Conservation (phyloP, 441 rosid species). For the Populus trichocarpa region DNA sequence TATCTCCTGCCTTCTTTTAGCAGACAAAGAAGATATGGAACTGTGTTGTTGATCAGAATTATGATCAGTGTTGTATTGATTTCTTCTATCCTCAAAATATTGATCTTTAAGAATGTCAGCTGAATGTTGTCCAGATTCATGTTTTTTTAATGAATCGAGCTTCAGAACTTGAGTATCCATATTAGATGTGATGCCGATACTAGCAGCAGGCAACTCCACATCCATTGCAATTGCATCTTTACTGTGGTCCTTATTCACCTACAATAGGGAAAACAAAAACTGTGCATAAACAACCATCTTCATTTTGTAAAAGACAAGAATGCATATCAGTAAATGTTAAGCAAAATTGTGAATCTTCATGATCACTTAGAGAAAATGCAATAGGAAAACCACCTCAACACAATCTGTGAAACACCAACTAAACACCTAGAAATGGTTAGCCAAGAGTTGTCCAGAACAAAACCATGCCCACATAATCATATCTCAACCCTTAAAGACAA, state of each 20-base stretch:
- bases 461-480: background rate
- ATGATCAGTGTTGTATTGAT: slow-evolving; percentile 16
- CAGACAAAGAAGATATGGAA: slow-evolving; percentile 39
- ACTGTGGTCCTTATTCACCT: slow-evolving; percentile 26
- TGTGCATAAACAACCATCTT: slow-evolving; percentile 2
- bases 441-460: background rate
- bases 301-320: background rate
- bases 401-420: background rate
- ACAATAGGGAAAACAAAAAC: slow-evolving; percentile 19
- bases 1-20: slow-evolving; percentile 29
- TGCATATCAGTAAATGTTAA: background rate
- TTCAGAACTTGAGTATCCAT: slow-evolving; percentile 21
- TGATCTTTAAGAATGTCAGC: slow-evolving; percentile 20
- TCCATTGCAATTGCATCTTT: slow-evolving; percentile 15
- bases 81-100: slow-evolving; percentile 17
- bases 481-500: background rate
- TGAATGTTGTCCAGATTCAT: slow-evolving; percentile 33
- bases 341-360: background rate
- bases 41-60: slow-evolving; percentile 27
- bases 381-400: background rate
- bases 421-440: background rate
- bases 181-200: slow-evolving; percentile 9
- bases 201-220: slow-evolving; percentile 21
- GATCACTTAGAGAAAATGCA: slow-evolving; percentile 1
- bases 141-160: slow-evolving; percentile 19